Conservation (phyloP, 495 filamentous ascomycete species). For the Thermochaetoides thermophila region DNA sequence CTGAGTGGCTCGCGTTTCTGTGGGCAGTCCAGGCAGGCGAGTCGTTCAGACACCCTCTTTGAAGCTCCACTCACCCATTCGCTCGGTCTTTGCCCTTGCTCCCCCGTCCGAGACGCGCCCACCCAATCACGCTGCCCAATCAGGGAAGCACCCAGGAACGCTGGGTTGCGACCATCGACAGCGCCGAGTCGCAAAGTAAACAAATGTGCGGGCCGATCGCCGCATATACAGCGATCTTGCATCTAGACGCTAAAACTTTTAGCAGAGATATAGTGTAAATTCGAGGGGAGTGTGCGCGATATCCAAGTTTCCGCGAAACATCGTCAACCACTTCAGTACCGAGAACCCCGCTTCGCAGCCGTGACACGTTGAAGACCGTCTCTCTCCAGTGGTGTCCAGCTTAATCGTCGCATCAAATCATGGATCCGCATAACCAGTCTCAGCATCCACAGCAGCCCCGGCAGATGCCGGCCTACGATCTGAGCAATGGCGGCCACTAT, state of each 20-base stretch:
- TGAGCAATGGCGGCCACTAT: constrained; percentile 73
- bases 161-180: constrained; percentile 7
- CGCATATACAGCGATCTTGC: not conserved
- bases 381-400: too few relatives aligned
- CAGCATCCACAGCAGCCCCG: constrained; percentile 29
- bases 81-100: constrained; percentile 4
- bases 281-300: constrained; percentile 1
- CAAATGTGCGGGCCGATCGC: constrained; percentile 9
- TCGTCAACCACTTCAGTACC: not conserved
- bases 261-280: constrained; percentile 1
- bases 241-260: not conserved
- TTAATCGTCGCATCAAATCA: too few relatives aligned
- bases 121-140: constrained; percentile 25
- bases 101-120: constrained; percentile 11
- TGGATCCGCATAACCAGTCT: constrained; percentile 33
- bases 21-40: constrained; percentile 7
- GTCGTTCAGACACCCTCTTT: constrained; percentile 16
- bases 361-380: too few relatives aligned
- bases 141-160: constrained; percentile 9
- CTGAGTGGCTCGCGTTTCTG: constrained; percentile 20
- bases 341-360: not conserved
- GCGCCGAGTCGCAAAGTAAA: constrained; percentile 16
- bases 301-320: not conserved
- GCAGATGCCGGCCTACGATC: constrained; percentile 54
- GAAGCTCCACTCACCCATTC: constrained; percentile 24